phyloP scores from a whole-genome alignment of 495 filamentous ascomycete species.

The Poronia punctata region DNA sequence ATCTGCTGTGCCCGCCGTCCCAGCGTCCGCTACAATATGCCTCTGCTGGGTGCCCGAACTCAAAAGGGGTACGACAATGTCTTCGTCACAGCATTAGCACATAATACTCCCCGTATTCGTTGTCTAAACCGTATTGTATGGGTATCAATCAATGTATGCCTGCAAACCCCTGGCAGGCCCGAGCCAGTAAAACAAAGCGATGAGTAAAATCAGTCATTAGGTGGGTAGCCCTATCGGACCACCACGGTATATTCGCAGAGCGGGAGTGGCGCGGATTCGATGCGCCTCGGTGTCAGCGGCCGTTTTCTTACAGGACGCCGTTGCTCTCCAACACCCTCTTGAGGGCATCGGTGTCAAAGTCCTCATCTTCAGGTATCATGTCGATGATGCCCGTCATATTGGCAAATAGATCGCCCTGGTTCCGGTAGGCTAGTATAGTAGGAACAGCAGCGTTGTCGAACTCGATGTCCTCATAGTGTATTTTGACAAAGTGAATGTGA shows the following conservation, averaged over 20 bases:
- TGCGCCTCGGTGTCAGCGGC: not conserved
- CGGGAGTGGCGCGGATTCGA: not conserved
- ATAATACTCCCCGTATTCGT: not conserved
- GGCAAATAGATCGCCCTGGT: conserved; percentile 78
- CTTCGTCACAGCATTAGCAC: too few species aligned
- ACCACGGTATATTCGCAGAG: too few species aligned
- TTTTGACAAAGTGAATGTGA: conserved; percentile 77
- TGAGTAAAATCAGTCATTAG: not conserved
- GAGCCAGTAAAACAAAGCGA: not conserved
- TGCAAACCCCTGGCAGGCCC: conserved; percentile 1
- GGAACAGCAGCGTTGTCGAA: conserved; percentile 88
- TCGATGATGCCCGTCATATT: conserved; percentile 80
- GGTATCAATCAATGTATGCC: conserved; percentile 11
- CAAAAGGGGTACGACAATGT: too few species aligned
- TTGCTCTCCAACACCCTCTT: conserved; percentile 41
- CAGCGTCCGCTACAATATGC: too few species aligned
- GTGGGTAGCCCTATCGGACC: too few species aligned
- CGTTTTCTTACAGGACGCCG: conserved; percentile 33
- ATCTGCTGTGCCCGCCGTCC: too few species aligned
- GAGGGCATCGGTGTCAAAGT: conserved; percentile 45
- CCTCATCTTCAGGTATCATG: conserved; percentile 66
- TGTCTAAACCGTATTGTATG: conserved; percentile 6
- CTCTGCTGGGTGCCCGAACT: too few species aligned
- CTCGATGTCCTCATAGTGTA: conserved; percentile 88
- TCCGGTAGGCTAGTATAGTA: conserved; percentile 80